phyloP scores from a whole-genome alignment of 2,329 filamentous ascomycete species.

The Fusarium nodosum region DNA sequence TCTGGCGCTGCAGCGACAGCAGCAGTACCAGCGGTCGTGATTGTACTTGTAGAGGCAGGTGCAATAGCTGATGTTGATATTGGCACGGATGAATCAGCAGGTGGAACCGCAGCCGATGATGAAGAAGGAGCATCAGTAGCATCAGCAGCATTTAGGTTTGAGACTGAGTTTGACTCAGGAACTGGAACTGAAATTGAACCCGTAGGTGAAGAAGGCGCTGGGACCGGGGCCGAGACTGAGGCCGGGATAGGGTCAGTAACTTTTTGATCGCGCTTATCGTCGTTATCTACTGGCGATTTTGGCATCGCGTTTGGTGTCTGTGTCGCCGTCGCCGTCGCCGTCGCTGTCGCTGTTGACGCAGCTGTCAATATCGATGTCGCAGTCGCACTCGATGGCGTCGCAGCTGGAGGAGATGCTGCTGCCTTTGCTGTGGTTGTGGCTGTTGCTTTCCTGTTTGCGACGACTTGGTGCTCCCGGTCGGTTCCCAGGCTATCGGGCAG shows the following conservation, averaged over 20 bases:
- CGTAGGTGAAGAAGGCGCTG: constrained; percentile 12
- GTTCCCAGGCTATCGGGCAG: constrained; percentile 40
- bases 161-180: constrained; percentile 19
- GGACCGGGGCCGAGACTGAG: not conserved
- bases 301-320: constrained; percentile 28
- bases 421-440: constrained; percentile 20
- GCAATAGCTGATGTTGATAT: constrained; percentile 31
- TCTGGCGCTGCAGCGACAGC: constrained; percentile 13
- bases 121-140: constrained; percentile 11
- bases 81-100: constrained; percentile 25
- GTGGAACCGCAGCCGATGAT: constrained; percentile 3
- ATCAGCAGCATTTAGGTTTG: constrained; percentile 14
- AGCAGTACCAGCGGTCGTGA: constrained; percentile 13
- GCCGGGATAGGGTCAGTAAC: constrained; percentile 22
- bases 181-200: constrained; percentile 12
- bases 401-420: constrained; percentile 18
- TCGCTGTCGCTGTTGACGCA: constrained; percentile 27
- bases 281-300: constrained; percentile 30
- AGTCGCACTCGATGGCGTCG: constrained; percentile 28
- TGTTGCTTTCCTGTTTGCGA: constrained; percentile 38
- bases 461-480: constrained; percentile 44
- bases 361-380: constrained; percentile 27
- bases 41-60: constrained; percentile 8
- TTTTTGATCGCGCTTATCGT: constrained; percentile 33
- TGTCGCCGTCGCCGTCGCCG: constrained; percentile 9